Evolutionary conservation across 805 yeast species (phyloP), one percentile per base, ranked within the genome.

Genomic region (Pichia heedii): DNA sequence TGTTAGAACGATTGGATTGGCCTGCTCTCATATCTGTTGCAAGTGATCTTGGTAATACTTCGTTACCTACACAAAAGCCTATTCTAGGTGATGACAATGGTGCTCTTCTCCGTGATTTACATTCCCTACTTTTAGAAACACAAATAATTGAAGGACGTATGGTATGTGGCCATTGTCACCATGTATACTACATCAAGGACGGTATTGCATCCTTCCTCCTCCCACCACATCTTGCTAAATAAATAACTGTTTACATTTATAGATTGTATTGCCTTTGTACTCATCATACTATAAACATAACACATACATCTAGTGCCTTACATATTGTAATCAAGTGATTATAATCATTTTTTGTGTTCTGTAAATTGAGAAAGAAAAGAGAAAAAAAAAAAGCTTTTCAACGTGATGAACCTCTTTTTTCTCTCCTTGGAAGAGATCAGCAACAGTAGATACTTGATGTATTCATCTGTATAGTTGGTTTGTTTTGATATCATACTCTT

Each of bases 171-270:
- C 81, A 81, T 64, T 93, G 99, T 61, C 80, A 77, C 1, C 97
- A 90, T 62, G 69, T 84, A 8, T 93, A 89, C 65, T 77, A 83
- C 67, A 84, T 93, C 67, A 90, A 89, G 65, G 89, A 87, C 69
- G 79, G 93, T 41, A 88, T 93, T 54, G 96, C 99, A 30, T 90
- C 90, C 70, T 83, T 93, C 64, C 67, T 93, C 43, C 73, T 93
- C 30, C 97, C 98, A 27, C 97, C 97, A 7, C 97, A 93, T 60
- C 70, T 93, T 53, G 94, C 89, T 15, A 58, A 60, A 42, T 44
- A 26, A 27, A 18, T 29, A 24, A 24, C 27, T 24, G 11, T 24
- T 8, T 24, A 24, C 11, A 24, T 24, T 8, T 24, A 24, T 24
- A 8, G n/a, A n/a, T n/a, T n/a, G n/a, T n/a, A n/a, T n/a, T n/a